phyloP scores from a whole-genome alignment of 2,329 filamentous ascomycete species.

The Fusarium bactridioides region DNA sequence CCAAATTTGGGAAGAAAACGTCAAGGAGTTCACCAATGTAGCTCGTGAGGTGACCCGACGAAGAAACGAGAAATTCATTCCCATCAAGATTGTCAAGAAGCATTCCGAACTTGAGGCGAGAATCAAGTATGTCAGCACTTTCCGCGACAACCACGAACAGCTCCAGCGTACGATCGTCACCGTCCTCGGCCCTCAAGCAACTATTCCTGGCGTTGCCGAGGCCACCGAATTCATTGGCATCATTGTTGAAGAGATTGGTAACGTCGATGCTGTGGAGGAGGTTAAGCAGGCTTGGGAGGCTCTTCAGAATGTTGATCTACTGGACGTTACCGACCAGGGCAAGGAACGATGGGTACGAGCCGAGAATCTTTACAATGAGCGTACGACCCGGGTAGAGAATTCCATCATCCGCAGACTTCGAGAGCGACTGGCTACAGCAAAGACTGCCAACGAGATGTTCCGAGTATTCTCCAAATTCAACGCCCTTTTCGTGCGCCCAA shows the following conservation, averaged over 20 bases:
- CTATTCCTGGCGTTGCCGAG: conserved; percentile 62
- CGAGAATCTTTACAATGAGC: conserved; percentile 96
- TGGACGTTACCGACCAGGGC: conserved; percentile 90
- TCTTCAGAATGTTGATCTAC: conserved; percentile 90
- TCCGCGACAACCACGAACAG: conserved; percentile 97
- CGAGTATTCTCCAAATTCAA: conserved; percentile 99
- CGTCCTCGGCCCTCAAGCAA: conserved; percentile 82
- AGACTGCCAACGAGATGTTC: conserved; percentile 99
- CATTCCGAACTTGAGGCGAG: conserved; percentile 90
- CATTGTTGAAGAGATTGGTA: conserved; percentile 92
- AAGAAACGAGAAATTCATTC: conserved; percentile 97
- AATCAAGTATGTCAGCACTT: conserved; percentile 91
- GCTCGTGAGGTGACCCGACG: conserved; percentile 93
- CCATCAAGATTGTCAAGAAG: conserved; percentile 91
- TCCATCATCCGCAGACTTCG: conserved; percentile 95
- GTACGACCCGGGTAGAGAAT: conserved; percentile 96
- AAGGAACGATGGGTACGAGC: conserved; percentile 93
- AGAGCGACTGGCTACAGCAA: conserved; percentile 92
- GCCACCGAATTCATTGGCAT: conserved; percentile 66
- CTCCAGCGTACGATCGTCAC: conserved; percentile 95
- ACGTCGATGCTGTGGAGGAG: conserved; percentile 96
- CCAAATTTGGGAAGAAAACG: conserved; percentile 90
- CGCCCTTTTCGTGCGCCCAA: conserved; percentile 96
- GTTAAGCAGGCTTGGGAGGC: conserved; percentile 94
- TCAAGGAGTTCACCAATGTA: conserved; percentile 98